These are phyloP conservation scores for Colletotrichum tofieldiae DNA, from an alignment of 2,329 filamentous ascomycete genomes.

Conservation along the genomic window DNA sequence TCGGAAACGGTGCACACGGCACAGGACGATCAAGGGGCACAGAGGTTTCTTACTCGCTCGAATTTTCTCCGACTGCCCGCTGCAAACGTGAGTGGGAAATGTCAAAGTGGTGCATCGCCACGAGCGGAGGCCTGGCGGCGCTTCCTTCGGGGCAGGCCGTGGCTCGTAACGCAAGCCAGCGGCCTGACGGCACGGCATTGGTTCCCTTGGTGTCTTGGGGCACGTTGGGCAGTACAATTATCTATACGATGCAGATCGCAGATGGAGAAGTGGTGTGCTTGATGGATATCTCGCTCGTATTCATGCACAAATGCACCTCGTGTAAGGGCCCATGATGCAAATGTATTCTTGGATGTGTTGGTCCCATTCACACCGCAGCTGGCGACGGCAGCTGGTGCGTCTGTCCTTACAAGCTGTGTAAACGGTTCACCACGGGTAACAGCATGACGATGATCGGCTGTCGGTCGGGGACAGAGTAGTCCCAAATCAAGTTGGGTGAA, in stretches of 20 bases:
- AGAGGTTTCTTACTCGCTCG: slow-evolving; percentile 4
- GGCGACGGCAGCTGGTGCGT: background rate
- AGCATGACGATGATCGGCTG: slow-evolving; percentile 17
- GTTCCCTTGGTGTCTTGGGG: slow-evolving; percentile 21
- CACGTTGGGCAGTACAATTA: slow-evolving; percentile 16
- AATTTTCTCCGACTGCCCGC: background rate
- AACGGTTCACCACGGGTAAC: slow-evolving; percentile 24
- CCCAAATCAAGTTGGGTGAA: background rate
- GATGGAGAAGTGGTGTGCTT: slow-evolving; percentile 26
- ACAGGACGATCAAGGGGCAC: background rate
- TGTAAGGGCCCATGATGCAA: slow-evolving; percentile 27
- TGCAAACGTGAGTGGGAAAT: background rate
- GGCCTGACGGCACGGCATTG: slow-evolving; percentile 26
- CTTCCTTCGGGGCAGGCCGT: slow-evolving; percentile 16
- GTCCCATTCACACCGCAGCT: slow-evolving; percentile 14
- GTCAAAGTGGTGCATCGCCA: slow-evolving; percentile 25
- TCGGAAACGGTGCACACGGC: background rate
- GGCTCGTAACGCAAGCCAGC: slow-evolving; percentile 16
- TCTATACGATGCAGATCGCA: slow-evolving; percentile 28
- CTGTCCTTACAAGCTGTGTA: background rate
- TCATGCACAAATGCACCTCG: slow-evolving; percentile 34
- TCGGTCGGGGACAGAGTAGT: slow-evolving; percentile 24
- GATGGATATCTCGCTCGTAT: slow-evolving; percentile 41
- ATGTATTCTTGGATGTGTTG: slow-evolving; percentile 12
- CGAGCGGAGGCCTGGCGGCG: slow-evolving; percentile 17